Conservation (phyloP, 176 grass and related monocot genomes). For the Zoysia pacifica region DNA sequence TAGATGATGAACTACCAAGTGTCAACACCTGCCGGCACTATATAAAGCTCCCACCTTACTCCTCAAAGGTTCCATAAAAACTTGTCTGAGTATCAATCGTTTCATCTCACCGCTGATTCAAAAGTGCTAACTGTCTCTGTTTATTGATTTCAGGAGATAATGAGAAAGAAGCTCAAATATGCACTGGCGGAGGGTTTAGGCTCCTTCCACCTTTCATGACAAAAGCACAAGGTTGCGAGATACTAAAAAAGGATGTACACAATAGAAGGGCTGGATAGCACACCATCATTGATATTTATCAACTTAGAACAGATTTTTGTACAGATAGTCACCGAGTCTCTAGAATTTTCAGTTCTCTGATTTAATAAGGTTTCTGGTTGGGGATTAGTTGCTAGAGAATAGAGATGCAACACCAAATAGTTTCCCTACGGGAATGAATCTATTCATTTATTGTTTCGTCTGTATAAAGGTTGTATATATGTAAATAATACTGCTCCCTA, state of each 20-base stretch:
- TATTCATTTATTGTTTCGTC: neutral
- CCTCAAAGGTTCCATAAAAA: slow-evolving; percentile 57
- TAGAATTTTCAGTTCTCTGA: neutral
- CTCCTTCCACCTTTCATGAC: slow-evolving; percentile 63
- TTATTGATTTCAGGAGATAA: slow-evolving; percentile 47
- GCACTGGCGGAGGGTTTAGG: slow-evolving; percentile 51
- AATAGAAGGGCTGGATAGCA: neutral
- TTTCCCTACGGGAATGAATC: neutral
- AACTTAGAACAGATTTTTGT: neutral
- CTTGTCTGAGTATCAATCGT: neutral
- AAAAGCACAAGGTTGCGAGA: neutral
- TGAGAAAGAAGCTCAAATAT: slow-evolving; percentile 53
- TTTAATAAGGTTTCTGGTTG: neutral
- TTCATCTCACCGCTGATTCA: neutral
- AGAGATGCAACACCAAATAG: neutral
- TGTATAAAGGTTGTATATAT: neutral
- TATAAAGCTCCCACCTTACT: slow-evolving; percentile 78
- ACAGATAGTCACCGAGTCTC: neutral
- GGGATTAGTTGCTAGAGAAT: slow-evolving; percentile 5
- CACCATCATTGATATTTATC: neutral
- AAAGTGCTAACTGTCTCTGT: neutral
- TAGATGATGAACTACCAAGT: slow-evolving; percentile 58
- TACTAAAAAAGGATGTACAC: slow-evolving; percentile 7
- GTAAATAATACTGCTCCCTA: neutral
- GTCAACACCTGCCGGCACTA: slow-evolving; percentile 73